Evolutionary conservation across 768 basidiomycete genomes (phyloP), one percentile per base, ranked within the genome.

Genomic region (Scleroderma bovista): DNA sequence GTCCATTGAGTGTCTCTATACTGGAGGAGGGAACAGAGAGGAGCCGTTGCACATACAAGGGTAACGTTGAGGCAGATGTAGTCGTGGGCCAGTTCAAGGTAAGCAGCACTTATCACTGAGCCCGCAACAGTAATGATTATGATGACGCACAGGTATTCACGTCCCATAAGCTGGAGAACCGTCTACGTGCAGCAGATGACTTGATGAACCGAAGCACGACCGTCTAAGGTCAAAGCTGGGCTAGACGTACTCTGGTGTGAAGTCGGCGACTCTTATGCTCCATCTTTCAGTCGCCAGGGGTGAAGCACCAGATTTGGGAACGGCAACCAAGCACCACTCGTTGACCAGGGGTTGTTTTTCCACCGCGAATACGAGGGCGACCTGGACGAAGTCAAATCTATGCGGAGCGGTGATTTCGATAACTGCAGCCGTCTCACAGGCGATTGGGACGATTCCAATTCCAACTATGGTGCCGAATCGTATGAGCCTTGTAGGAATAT

Each of bases 401-500:
- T 86, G 44, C 78, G 78, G 12, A 82, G 79, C 29, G 87, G 89
- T 39, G 90, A 92, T 48, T 90, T 79, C 54, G 91, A 93, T 57
- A 83, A n/a, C 80, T 7, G 80, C 7, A 92, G 85, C 59, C 76
- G 84, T 47, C 78, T 87, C 47, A 90, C 88, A 0, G 85, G 82
- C 48, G 78, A 87, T 53, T 78, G 83, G 26, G 88, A 88, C 51
- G 90, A 93, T 40, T 77, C 83, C 0, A 75, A 75, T 42, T 92
- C 89, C 1, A 87, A 89, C 60, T 84, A 88, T 56, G 92, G 93
- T 3, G 89, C 89, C 2, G 93, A 96, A 62, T 88, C 88, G 0
- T 97, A 96, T 59, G 94, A 93, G 0, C 94, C 94, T 0, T 93
- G 89, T 0, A 72, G 91, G 26, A 96, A 96, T 58, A 97, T 96